phyloP scores from a whole-genome alignment of 2,329 filamentous ascomycete genomes.

The Verticillium nonalfalfae region DNA sequence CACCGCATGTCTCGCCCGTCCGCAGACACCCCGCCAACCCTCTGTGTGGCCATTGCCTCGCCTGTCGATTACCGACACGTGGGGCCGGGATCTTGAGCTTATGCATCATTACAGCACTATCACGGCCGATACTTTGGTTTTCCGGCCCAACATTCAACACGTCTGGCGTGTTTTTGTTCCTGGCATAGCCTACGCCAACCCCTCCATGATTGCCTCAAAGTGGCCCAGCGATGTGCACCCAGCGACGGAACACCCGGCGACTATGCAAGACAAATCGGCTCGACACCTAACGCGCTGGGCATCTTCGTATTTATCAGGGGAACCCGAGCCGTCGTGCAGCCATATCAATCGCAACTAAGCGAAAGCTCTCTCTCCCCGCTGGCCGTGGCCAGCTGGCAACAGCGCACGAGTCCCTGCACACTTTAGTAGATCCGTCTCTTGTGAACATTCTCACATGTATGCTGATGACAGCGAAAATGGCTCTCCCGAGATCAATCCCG shows the following conservation, averaged over 20 bases:
- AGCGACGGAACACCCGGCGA: not conserved
- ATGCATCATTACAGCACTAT: constrained; percentile 21
- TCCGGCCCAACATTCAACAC: constrained; percentile 14
- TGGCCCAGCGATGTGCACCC: no score
- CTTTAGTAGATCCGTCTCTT: not conserved
- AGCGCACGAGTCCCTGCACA: not conserved
- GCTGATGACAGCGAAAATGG: no score
- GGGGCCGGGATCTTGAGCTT: constrained; percentile 13
- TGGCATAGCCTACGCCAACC: constrained; percentile 16
- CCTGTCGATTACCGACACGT: not conserved
- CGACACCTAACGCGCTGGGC: not conserved
- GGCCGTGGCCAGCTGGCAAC: not conserved
- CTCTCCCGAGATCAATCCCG: no score
- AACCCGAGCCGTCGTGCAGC: not conserved
- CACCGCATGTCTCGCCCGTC: no score
- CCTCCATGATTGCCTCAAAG: constrained; percentile 8
- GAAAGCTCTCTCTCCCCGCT: constrained; percentile 1
- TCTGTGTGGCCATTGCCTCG: no score
- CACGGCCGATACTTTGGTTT: constrained; percentile 14
- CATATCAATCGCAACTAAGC: not conserved
- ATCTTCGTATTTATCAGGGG: constrained; percentile 7
- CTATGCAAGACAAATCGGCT: not conserved
- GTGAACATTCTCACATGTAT: no score
- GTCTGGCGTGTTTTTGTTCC: constrained; percentile 20
- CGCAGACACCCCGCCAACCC: no score